Evolutionary conservation across 768 basidiomycete species (phyloP), one percentile per base, ranked within the genome.

Genomic region (Tricholoma sp.): DNA sequence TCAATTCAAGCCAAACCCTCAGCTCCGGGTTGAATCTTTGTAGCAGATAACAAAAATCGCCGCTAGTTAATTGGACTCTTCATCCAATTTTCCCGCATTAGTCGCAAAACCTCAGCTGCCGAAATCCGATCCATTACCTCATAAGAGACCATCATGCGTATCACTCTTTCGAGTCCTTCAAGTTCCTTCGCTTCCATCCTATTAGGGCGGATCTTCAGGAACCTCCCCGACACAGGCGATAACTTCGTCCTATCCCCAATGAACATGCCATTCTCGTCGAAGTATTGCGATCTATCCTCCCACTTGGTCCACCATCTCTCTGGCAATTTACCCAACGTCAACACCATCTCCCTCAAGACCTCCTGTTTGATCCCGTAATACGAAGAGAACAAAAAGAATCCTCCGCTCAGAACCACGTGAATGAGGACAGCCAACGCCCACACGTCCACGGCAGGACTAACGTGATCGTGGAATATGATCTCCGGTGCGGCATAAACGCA

Each of bases 351-450:
- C 18, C 52, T 34, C 4, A 59, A 2, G 19, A 59, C 41, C 35
- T 59, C 52, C 19, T 59, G 50, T 27, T 37, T 39, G 14, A 54
- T 35, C 2, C 58, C 60, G 24, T 46, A 8, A 19, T 43, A 22
- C 12, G 41, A 55, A 22, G 10, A 31, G 22, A 61, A 58, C n/a
- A 61, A 34, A 24, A 12, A 14, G n/a, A 2, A 31, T 4, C 39
- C 52, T 14, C 31, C 34, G 35, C 54, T 59, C 32, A 61, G 12
- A 12, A 61, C 31, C 52, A 55, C 57, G 49, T 59, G 58, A 8
- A 59, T 31, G 18, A 59, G 55, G 19, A 62, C 60, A 2, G 61
- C 61, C 14, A 62, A 58, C 7, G 58, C 58, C 58, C 58, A 59
- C 8, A 29, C 29, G 29, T 29, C 29, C 29, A 29, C 29, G 8